Percentiles rank a stretch among this genome's conserved stretches.
Evolutionary conservation across 345 rosid species (phyloP).

Genomic region (Streptanthus diversifolius): DNA sequence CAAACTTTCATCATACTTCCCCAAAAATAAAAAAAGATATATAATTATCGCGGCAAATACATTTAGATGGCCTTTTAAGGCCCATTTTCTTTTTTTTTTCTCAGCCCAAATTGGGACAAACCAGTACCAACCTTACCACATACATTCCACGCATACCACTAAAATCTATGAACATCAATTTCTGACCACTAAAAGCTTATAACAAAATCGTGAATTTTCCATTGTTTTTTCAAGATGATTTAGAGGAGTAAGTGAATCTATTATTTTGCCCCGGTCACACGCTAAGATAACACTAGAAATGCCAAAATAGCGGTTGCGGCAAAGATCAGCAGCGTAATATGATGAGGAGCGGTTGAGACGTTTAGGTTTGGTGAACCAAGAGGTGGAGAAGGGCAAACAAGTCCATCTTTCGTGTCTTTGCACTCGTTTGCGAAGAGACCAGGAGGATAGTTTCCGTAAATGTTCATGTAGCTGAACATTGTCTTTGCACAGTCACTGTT

Average conservation of each 20-base stretch:
- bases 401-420: slow-evolving; percentile 48
- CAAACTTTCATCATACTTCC: too few species aligned
- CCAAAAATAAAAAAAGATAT: too few species aligned
- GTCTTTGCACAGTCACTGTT: slow-evolving; percentile 49
- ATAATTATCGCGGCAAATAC: too few species aligned
- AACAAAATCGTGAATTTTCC: too few species aligned
- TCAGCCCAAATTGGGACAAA: too few species aligned
- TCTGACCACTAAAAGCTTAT: too few species aligned
- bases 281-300: neutral
- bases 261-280: neutral
- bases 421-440: slow-evolving; percentile 70
- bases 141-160: too few species aligned
- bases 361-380: slow-evolving; percentile 26
- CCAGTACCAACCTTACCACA: too few species aligned
- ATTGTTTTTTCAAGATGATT: too few species aligned
- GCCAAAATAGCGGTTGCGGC: neutral
- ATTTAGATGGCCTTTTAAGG: too few species aligned
- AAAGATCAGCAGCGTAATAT: slow-evolving; percentile 3
- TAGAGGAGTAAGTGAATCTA: neutral
- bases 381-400: slow-evolving; percentile 42
- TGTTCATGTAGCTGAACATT: slow-evolving; percentile 69
- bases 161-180: too few species aligned
- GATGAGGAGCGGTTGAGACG: neutral
- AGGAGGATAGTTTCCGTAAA: slow-evolving; percentile 56
- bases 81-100: too few species aligned